Evolutionary conservation across 768 basidiomycete genomes (phyloP), one percentile per base, ranked within the genome.

Genomic region (Butyriboletus loyo): DNA sequence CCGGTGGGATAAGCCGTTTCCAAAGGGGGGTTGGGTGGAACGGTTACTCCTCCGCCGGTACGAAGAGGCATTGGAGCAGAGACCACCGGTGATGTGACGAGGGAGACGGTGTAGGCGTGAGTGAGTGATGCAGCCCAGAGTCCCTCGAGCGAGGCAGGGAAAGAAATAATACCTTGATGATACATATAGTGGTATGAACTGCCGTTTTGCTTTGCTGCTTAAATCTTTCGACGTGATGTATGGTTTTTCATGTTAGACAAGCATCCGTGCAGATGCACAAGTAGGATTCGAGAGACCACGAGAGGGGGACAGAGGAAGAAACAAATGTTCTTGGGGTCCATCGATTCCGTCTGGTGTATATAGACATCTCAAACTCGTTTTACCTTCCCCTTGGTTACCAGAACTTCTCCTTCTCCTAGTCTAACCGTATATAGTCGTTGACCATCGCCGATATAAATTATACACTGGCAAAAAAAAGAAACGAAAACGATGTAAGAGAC

Each of bases 1-100:
- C 71, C 92, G 92, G 66, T 98, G 95, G 95, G 81, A 86, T 49
- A 95, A 90, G 75, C 66, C 72, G 47, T 98, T 88, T 61, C 94
- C 96, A 0, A 65, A 64, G 21, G 81, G 73, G 6, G 95, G 96
- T 0, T 98, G 95, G 94, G 85, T 98, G 1, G 85, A 90, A 37
- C 75, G 89, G 62, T 63, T 97, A 56, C 68, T 98, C 50, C 67
- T 95, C 56, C 76, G 68, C 57, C 74, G 77, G 66, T 85, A 88
- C 59, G 84, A 89, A 17, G 59, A 67, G 34, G 56, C 34, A 56
- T 57, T 73, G 59, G 59, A 44, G 13, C 44, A 52, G 14, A 27
- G 15, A 5, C 14, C 35, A 17, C 7, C 43, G n/a, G n/a, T n/a
- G n/a, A 0, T 13, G 27, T 3, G 8, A 40, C 21, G 21, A 21